Evolutionary conservation across 192 early-diverging fungal species (phyloP), one percentile per base, ranked within the genome.

Genomic region (Thoreauomyces humboldtii): DNA sequence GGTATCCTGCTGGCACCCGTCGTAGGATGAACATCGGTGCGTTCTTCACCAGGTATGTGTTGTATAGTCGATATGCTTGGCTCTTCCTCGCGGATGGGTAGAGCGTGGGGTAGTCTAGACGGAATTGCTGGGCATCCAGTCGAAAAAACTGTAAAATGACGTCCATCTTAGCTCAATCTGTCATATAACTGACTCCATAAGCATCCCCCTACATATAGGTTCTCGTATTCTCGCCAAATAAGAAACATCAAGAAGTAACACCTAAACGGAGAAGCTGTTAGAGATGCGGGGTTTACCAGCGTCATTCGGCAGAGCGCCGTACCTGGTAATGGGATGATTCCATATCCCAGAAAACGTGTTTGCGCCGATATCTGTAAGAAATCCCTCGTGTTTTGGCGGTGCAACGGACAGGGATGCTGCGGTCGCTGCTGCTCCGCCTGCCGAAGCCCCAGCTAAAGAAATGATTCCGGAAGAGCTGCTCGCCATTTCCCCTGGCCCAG

Each of bases 171-270:
- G 17, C 21, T 19, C 42, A 14, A 11, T 42, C 41, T 67, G n/a
- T n/a, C n/a, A n/a, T n/a, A n/a, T n/a, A n/a, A n/a, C n/a, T n/a
- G n/a, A n/a, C n/a, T n/a, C n/a, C n/a, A n/a, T n/a, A n/a, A n/a
- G n/a, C n/a, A n/a, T 36, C 31, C 21, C 4, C 45, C 45, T 72
- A 81, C 74, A 51, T 59, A 81, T 9, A 78, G 56, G 53, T 67
- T 78, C 42, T 72, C 65, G 34, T 55, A 52, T n/a, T 63, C 66
- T 19, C 51, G 37, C 52, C 59, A 57, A 15, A 81, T 28, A 17
- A 81, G 44, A 53, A 71, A 81, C 79, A 81, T 81, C n/a, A 81
- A 43, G 50, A 78, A 78, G 51, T 81, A 81, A 31, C 57, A 53
- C 48, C 76, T 78, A 52, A 24, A 73, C n/a, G n/a, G n/a, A n/a